Conservation (phyloP, 371 early-diverging fungal genomes). For the Umbelopsis sp. region DNA sequence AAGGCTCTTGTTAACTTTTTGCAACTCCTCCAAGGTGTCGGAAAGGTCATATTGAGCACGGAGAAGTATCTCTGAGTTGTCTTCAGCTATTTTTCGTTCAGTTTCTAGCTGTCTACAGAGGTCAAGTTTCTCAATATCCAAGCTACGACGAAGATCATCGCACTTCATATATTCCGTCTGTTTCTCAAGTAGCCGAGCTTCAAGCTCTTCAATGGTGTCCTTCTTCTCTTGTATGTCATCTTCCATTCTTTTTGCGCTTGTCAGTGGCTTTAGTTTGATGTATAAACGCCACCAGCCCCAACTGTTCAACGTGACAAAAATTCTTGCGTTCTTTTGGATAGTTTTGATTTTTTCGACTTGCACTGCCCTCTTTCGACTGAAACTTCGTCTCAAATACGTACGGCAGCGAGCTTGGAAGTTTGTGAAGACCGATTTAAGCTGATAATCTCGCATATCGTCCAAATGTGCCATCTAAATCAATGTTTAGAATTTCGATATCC, state of each 20-base stretch:
- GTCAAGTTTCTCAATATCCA: slow-evolving; percentile 60
- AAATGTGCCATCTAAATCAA: slow-evolving; percentile 81
- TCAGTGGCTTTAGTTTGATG: slow-evolving; percentile 81
- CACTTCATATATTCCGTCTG: slow-evolving; percentile 38
- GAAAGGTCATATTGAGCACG: slow-evolving; percentile 66
- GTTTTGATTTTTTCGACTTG: slow-evolving; percentile 86
- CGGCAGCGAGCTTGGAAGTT: slow-evolving; percentile 90
- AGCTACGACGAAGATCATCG: slow-evolving; percentile 24
- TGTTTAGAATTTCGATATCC: not conserved
- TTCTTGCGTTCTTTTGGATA: slow-evolving; percentile 90
- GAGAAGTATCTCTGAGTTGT: slow-evolving; percentile 58
- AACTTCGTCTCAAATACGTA: slow-evolving; percentile 76
- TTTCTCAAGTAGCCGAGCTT: slow-evolving; percentile 57
- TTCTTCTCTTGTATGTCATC: slow-evolving; percentile 50
- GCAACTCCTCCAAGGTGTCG: slow-evolving; percentile 65
- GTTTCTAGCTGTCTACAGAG: slow-evolving; percentile 46
- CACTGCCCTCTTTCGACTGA: slow-evolving; percentile 70
- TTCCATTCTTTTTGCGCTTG: slow-evolving; percentile 36
- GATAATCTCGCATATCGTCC: slow-evolving; percentile 92
- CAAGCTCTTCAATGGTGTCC: slow-evolving; percentile 55
- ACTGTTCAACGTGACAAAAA: slow-evolving; percentile 86
- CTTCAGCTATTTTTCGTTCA: slow-evolving; percentile 51
- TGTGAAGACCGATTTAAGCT: slow-evolving; percentile 80
- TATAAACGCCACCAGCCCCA: slow-evolving; percentile 98
- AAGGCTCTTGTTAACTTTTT: slow-evolving; percentile 32